Base-by-base conservation (phyloP, 495 filamentous ascomycete species). In the Neurospora discreta region DNA sequence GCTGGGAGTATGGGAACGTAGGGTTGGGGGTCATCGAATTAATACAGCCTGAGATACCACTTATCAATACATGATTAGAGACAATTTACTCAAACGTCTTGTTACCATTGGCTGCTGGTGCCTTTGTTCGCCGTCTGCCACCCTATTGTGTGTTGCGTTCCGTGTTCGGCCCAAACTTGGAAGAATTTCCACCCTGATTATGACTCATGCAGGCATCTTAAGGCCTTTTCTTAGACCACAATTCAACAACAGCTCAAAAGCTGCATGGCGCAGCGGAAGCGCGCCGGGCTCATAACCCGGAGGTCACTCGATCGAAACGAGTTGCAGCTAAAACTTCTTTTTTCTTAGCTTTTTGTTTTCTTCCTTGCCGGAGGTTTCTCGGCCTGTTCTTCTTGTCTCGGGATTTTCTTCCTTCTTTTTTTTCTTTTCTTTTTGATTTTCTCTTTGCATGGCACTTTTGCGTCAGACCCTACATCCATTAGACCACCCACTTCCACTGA, bases 241-340 rank as follows among this genome's bases (percentile, higher is more conserved):
- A 18, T 18, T 65, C 6, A 33, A 18, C 15, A 65, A 18, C 52
- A 65, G 13, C 13, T 33, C 6, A 65, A 65, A 23, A 84, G 82
- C 82, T 84, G 80, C 81, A 79, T 85, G 83, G 83, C 83, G 83
- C 83, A 85, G 83, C 80, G 83, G 83, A 85, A 85, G 83, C 83
- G 83, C 83, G 83, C 83, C 83, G 83, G 83, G 83, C 83, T 85
- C 83, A 85, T 85, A 85, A 85, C 83, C 83, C 83, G 82, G 83
- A 85, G 83, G 83, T 81, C 83, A 78, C 81, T 83, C 78, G 83
- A 85, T 85, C 83, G 81, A 85, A 85, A 85, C 83, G 78, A 83
- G 81, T 80, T 80, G 81, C 82, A 84, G 82, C 82, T 84, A 84
- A 58, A 42, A 67, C 60, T 38, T 74, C 58, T 72, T 70, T 76